These are phyloP conservation scores for Diatrype stigma DNA, from an alignment of 2,329 filamentous ascomycete species.

Conservation along the genomic window DNA sequence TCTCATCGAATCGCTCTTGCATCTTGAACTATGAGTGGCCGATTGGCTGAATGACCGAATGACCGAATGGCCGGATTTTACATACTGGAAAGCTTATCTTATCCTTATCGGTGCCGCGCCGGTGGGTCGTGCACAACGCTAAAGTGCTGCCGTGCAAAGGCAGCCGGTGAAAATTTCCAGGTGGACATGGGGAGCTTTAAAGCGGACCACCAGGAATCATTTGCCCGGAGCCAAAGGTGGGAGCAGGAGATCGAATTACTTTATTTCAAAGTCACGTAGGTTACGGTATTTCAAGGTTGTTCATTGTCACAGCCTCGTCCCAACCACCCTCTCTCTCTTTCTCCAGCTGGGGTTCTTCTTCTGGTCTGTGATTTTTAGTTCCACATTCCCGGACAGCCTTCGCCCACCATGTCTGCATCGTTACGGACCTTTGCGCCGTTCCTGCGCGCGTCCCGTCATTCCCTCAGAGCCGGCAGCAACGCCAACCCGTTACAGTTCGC, in stretches of 20 bases:
- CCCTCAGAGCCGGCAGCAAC: slow-evolving; percentile 63
- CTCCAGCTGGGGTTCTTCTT: slow-evolving; percentile 5
- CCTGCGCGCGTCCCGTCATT: slow-evolving; percentile 74
- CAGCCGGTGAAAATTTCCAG: background rate
- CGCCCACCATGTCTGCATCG: slow-evolving; percentile 75
- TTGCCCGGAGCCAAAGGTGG: no score
- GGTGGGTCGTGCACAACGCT: background rate
- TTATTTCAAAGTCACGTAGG: background rate
- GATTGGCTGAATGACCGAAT: no score
- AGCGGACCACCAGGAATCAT: no score
- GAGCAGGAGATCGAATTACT: background rate
- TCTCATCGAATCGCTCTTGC: no score
- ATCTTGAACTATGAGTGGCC: no score
- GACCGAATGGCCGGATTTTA: no score
- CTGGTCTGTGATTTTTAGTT: slow-evolving; percentile 1
- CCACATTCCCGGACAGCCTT: background rate
- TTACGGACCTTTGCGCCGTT: slow-evolving; percentile 75
- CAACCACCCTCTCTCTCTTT: slow-evolving; percentile 7
- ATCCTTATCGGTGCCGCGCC: background rate
- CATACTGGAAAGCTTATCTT: no score
- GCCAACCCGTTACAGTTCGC: slow-evolving; percentile 74
- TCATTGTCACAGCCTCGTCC: no score
- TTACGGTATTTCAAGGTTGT: no score
- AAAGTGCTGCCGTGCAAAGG: background rate
- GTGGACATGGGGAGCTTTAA: background rate